Base-by-base conservation (phyloP, 139 green algal species). In the Pycnococcus provasolii region DNA sequence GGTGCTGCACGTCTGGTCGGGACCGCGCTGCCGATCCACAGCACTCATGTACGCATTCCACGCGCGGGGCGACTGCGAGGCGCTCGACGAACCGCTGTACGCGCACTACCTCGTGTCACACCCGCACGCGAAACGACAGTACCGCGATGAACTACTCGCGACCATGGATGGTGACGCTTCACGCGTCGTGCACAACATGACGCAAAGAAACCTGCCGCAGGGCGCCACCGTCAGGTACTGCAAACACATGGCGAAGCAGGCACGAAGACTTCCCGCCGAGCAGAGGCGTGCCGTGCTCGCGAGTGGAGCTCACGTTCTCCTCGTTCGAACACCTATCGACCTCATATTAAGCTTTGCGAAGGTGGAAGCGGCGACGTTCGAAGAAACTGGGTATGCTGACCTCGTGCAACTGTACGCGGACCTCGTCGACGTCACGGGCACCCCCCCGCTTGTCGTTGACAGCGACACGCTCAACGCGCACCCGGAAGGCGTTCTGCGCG, bases 181-280 rank as follows among this genome's bases (percentile, higher is more conserved):
- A 64, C 4, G 52, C 11, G 4, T 42, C 64, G 65, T 84, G 15
- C 67, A 67, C 9, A 63, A 2, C 6, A 51, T 48, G 26, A 43
- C 46, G 26, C 69, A 72, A 11, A 46, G 43, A 9, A 26, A 57
- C 42, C 7, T 37, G 48, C 9, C 48, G 54, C 54, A 8, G 40
- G 54, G 13, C 8, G 9, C 9, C n/a, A 15, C 4, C 43, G 50
- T 87, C 59, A 45, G 83, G 55, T 88, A 86, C 60, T 73, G 62
- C 26, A 90, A 91, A 73, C 85, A 89, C 77, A 90, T 91, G 54
- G 81, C 73, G 6, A 92, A 92, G 76, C 83, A 89, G 5, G 45
- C 81, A 83, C 52, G 40, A 82, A 13, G 80, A 76, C 0, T 9
- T 87, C 60, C 42, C 3, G 11, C 13, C 15, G 11, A 57, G 60